These are phyloP conservation scores for Alternaria burnsii DNA, from an alignment of 2,329 filamentous ascomycete genomes.

Conservation along the genomic window DNA sequence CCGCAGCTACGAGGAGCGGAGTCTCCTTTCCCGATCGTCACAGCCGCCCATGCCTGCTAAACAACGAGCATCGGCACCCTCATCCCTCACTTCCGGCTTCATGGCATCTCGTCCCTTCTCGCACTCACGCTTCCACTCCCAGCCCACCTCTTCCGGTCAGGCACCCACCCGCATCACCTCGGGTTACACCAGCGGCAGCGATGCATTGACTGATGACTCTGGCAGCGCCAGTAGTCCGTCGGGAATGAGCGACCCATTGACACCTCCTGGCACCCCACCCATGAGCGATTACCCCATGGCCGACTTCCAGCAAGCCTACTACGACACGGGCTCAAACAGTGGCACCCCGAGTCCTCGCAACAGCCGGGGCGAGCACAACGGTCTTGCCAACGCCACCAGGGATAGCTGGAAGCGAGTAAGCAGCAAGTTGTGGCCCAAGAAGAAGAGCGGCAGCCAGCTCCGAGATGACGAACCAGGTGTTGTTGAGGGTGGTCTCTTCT, in stretches of 20 bases:
- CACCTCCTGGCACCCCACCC: constrained; percentile 79
- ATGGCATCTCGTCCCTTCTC: constrained; percentile 48
- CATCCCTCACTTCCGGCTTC: constrained; percentile 49
- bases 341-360: constrained; percentile 50
- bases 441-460: constrained; percentile 48
- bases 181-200: constrained; percentile 54
- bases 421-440: constrained; percentile 53
- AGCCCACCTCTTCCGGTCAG: constrained; percentile 46
- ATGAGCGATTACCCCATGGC: constrained; percentile 63
- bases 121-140: constrained; percentile 50
- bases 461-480: constrained; percentile 49
- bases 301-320: constrained; percentile 48
- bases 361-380: constrained; percentile 50
- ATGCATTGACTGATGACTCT: constrained; percentile 69
- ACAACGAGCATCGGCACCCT: constrained; percentile 52
- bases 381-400: constrained; percentile 46
- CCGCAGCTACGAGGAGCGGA: constrained; percentile 53
- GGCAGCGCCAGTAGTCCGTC: constrained; percentile 58
- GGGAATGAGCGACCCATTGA: constrained; percentile 70
- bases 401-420: constrained; percentile 53
- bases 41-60: constrained; percentile 44
- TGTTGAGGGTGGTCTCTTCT: constrained; percentile 49
- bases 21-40: constrained; percentile 38
- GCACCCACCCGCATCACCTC: constrained; percentile 38
- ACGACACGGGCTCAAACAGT: constrained; percentile 43